Evolutionary conservation across 2,329 filamentous ascomycete genomes (phyloP).

Genomic region (Ascochyta viciae-villosae): DNA sequence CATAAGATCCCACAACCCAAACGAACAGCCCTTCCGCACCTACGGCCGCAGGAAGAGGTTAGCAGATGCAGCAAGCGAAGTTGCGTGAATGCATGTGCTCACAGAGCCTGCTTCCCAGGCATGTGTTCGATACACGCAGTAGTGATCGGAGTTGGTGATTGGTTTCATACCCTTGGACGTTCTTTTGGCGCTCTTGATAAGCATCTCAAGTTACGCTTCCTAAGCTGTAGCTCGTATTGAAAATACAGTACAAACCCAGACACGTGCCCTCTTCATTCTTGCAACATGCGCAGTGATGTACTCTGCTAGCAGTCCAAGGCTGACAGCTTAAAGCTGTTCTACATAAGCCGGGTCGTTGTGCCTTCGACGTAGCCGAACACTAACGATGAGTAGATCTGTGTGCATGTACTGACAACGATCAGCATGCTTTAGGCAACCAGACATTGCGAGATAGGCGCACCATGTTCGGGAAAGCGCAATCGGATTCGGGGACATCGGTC

Average conservation of each 20-base stretch:
- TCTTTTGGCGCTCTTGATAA: background rate
- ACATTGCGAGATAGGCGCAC: background rate
- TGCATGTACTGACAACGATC: background rate
- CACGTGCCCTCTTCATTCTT: background rate
- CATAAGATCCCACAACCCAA: conserved; percentile 18
- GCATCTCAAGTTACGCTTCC: background rate
- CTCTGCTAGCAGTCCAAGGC: background rate
- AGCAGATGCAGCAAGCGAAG: background rate
- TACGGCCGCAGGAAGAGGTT: background rate
- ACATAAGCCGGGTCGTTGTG: too few relatives aligned
- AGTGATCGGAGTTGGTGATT: background rate
- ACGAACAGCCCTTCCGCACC: background rate
- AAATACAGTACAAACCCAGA: background rate
- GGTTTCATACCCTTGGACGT: background rate
- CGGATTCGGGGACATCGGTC: background rate
- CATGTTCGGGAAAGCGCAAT: background rate
- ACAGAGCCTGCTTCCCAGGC: background rate
- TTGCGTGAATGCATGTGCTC: too few relatives aligned
- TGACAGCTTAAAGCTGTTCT: background rate
- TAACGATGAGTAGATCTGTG: background rate
- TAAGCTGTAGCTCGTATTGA: background rate
- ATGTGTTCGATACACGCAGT: background rate
- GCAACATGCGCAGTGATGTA: background rate
- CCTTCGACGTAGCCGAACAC: background rate
- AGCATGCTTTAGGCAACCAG: background rate